Evolutionary conservation across 345 rosid species (phyloP).

Genomic region (Hevea brasiliensis): DNA sequence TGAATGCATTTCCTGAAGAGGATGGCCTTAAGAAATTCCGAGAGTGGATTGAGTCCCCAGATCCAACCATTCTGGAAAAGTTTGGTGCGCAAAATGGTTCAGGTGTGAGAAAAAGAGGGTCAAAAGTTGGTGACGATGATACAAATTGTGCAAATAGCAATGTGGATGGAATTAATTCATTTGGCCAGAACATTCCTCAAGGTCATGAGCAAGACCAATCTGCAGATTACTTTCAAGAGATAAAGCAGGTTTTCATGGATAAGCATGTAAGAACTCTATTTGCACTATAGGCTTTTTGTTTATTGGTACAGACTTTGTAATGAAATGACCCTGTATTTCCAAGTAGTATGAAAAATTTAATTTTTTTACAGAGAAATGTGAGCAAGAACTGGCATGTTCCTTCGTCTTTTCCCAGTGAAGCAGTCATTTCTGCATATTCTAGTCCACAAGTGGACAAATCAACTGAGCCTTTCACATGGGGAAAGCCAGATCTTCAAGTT

Average conservation of each 20-base stretch:
- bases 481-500: slow-evolving; percentile 79
- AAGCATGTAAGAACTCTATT: slow-evolving; percentile 57
- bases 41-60: slow-evolving; percentile 98
- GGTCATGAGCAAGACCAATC: slow-evolving; percentile 31
- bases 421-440: slow-evolving; percentile 72
- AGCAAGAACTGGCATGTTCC: slow-evolving; percentile 99
- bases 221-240: slow-evolving; percentile 38
- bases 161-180: slow-evolving; percentile 27
- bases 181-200: slow-evolving; percentile 30
- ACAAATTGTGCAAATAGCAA: slow-evolving; percentile 14
- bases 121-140: slow-evolving; percentile 37
- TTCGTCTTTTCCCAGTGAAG: slow-evolving; percentile 83
- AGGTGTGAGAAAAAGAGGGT: slow-evolving; percentile 42
- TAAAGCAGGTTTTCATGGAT: slow-evolving; percentile 75
- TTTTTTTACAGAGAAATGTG: slow-evolving; percentile 71
- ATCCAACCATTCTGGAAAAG: slow-evolving; percentile 82
- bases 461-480: slow-evolving; percentile 88
- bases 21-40: slow-evolving; percentile 85
- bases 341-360: slow-evolving; percentile 3
- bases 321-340: slow-evolving; percentile 5
- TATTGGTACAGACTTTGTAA: neutral
- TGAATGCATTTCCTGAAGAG: slow-evolving; percentile 90
- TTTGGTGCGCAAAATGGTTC: slow-evolving; percentile 38
- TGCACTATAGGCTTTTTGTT: slow-evolving; percentile 14
- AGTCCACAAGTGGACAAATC: slow-evolving; percentile 93